These are phyloP conservation scores for Saccharomycopsis malanga DNA, from an alignment of 805 yeast genomes.

Conservation along the genomic window DNA sequence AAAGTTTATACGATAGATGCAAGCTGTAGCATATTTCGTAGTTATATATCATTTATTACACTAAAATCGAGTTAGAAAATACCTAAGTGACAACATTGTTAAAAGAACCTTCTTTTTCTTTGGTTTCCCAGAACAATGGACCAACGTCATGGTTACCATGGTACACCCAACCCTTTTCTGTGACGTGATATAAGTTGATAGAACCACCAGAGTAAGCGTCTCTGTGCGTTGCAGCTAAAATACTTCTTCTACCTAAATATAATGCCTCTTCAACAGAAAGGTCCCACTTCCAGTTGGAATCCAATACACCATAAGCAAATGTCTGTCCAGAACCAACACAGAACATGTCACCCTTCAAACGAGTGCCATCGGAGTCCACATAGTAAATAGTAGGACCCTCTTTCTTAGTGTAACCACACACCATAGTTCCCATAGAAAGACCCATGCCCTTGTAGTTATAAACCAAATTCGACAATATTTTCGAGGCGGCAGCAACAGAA, in stretches of 20 bases:
- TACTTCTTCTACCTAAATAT: slow-evolving; percentile 89
- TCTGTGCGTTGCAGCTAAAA: slow-evolving; percentile 96
- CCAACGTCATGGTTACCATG: slow-evolving; percentile 96
- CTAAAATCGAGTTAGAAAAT: too few species aligned
- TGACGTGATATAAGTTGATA: slow-evolving; percentile 84
- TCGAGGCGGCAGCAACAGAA: slow-evolving; percentile 93
- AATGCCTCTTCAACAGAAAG: slow-evolving; percentile 88
- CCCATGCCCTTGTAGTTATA: slow-evolving; percentile 97
- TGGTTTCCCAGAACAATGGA: slow-evolving; percentile 83
- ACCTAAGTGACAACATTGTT: slow-evolving; percentile 59
- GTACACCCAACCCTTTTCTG: slow-evolving; percentile 89
- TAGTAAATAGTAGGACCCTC: slow-evolving; percentile 95
- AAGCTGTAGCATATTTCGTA: too few species aligned
- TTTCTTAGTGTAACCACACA: slow-evolving; percentile 91
- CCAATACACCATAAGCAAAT: slow-evolving; percentile 96
- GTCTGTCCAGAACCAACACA: slow-evolving; percentile 99
- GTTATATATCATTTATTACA: too few species aligned
- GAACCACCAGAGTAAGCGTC: slow-evolving; percentile 99
- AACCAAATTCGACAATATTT: slow-evolving; percentile 82
- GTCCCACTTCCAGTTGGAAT: slow-evolving; percentile 89
- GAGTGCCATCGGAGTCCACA: slow-evolving; percentile 95
- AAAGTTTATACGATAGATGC: too few species aligned
- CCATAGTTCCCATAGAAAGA: slow-evolving; percentile 98
- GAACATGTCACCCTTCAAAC: slow-evolving; percentile 89
- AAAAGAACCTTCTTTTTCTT: slow-evolving; percentile 82